Evolutionary conservation across 352 stramenopile species (phyloP), one percentile per base, ranked within the genome.

Genomic region (Pythium biforme): DNA sequence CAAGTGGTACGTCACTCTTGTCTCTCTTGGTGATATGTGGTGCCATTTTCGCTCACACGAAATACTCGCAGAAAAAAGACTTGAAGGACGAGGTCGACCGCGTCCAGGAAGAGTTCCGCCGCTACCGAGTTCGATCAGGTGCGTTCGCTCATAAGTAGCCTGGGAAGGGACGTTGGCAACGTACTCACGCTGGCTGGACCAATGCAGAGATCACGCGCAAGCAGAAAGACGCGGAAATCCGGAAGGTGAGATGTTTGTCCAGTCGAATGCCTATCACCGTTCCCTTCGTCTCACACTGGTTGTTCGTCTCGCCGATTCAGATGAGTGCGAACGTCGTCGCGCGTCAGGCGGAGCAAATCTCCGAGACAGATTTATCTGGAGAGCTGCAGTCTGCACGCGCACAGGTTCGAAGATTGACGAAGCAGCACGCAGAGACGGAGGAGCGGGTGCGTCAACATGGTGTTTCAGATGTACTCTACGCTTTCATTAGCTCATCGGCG

Each of bases 91-190:
- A 95, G 51, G 79, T 95, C 33, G 83, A 92, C 40, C 83, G 81
- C 4, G 86, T 95, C 0, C 84, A 95, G 51, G 86, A 95, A 73
- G 86, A 95, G 55, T 95, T 95, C 39, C 83, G 86, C 22, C 81
- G 86, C 29, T 95, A 95, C 70, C 86, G 86, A 23, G 84, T 95
- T 52, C 81, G 86, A 29, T 84, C 86, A 49, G 79, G 79, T 89
- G 57, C 5, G 62, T 31, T 41, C 19, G 20, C 8, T 23, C n/a
- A 14, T 23, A 0, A 1, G 14, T 39, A 17, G 33, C 22, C 20
- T 10, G 31, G 31, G 31, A 34, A 10, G 31, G 5, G 10, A 34
- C 10, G 5, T n/a, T n/a, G n/a, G n/a, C n/a, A n/a, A n/a, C n/a
- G n/a, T n/a, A 40, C 9, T 40, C 2, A 40, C 34, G 14, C 34